Evolutionary conservation across 2,329 filamentous ascomycete genomes (phyloP).

Genomic region (Helotiales sp.): DNA sequence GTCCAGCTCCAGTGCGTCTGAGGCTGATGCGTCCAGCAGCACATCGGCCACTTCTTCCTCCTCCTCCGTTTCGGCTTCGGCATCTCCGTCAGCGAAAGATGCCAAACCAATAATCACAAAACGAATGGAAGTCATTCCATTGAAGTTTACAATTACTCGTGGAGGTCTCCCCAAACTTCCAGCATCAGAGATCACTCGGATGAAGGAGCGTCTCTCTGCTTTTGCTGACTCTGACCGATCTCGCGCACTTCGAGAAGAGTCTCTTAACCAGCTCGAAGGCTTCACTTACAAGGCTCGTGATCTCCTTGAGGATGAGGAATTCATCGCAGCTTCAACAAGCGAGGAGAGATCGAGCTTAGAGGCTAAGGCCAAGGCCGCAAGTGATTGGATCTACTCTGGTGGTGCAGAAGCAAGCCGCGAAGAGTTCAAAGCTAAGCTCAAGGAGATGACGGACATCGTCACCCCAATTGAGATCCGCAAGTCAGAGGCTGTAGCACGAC

Average conservation of each 20-base stretch:
- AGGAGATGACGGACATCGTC: conserved; percentile 77
- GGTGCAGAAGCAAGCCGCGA: conserved; percentile 77
- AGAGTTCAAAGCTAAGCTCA: conserved; percentile 76
- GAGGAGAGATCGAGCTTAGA: conserved; percentile 70
- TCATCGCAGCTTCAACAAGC: conserved; percentile 72
- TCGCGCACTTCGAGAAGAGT: conserved; percentile 79
- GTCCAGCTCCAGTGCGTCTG: conserved; percentile 43
- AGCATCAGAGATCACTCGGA: conserved; percentile 38
- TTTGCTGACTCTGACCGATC: conserved; percentile 87
- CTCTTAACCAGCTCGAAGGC: conserved; percentile 88
- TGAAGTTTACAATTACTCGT: conserved; percentile 38
- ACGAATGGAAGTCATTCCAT: conserved; percentile 40
- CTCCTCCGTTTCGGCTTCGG: conserved; percentile 52
- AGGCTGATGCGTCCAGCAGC: conserved; percentile 50
- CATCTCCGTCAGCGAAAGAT: conserved; percentile 39
- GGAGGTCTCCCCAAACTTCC: conserved; percentile 40
- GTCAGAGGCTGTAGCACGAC: conserved; percentile 73
- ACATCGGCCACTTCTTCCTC: conserved; percentile 56
- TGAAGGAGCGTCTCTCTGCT: conserved; percentile 70
- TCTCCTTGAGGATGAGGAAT: conserved; percentile 76
- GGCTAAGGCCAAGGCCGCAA: conserved; percentile 68
- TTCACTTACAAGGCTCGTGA: conserved; percentile 91
- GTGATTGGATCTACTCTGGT: conserved; percentile 91
- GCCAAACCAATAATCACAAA: conserved; percentile 38
- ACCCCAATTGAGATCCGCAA: conserved; percentile 77